A percentile compares a stretch with the other conserved stretches of the same genome.
phyloP scores from a whole-genome alignment of 495 filamentous ascomycete genomes.

The Penicillium ucsense region DNA sequence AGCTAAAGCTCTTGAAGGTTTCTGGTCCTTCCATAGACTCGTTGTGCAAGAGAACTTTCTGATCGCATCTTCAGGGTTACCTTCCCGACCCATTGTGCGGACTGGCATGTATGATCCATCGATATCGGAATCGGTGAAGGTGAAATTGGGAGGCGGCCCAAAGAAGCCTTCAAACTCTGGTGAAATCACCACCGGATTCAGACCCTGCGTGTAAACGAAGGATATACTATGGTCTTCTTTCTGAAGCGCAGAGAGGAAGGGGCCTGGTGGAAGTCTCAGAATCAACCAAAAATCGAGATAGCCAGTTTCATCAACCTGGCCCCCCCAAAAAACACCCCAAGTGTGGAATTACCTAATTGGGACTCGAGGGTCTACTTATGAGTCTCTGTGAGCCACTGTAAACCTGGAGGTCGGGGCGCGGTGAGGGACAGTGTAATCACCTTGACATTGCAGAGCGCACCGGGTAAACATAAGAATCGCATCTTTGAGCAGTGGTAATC shows the following conservation, averaged over 20 bases:
- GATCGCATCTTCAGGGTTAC: neutral
- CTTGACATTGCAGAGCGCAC: slow-evolving; percentile 16
- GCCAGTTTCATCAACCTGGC: too few species aligned
- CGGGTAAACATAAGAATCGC: slow-evolving; percentile 23
- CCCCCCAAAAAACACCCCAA: too few species aligned
- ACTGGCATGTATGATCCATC: neutral
- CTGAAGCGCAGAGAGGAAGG: slow-evolving; percentile 9
- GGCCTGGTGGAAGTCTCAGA: neutral
- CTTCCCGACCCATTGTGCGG: neutral
- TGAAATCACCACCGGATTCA: slow-evolving; percentile 5
- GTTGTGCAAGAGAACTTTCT: neutral
- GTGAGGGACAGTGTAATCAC: neutral
- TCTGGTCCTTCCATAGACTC: neutral
- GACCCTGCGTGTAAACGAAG: slow-evolving; percentile 21
- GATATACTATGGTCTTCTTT: neutral
- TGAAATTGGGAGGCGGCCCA: slow-evolving; percentile 21
- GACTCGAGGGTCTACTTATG: slow-evolving; percentile 12
- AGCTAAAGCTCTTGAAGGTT: slow-evolving; percentile 5
- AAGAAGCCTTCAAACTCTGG: slow-evolving; percentile 16
- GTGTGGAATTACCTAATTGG: slow-evolving; percentile 15
- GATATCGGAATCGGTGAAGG: slow-evolving; percentile 7
- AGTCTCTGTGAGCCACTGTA: neutral
- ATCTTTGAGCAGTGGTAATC: slow-evolving; percentile 2
- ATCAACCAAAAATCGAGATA: neutral
- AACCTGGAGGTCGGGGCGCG: too few species aligned